These are phyloP conservation scores for Evansstolkia leycettana DNA, from an alignment of 495 filamentous ascomycete species.

Conservation along the genomic window DNA sequence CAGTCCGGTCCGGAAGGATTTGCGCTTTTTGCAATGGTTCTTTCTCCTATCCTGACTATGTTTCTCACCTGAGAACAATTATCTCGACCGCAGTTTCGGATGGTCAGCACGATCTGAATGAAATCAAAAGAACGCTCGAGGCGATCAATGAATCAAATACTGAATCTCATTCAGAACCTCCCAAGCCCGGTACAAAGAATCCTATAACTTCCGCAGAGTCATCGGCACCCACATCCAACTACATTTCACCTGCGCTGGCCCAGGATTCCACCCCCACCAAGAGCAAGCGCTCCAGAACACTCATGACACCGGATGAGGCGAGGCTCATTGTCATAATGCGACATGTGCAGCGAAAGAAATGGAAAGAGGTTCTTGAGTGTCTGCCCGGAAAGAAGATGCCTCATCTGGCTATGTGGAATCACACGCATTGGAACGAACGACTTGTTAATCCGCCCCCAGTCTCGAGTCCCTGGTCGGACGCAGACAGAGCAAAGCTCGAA, in stretches of 20 bases:
- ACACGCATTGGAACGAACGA: conserved; percentile 21
- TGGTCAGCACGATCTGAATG: conserved; percentile 6
- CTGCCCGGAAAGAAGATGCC: conserved; percentile 16
- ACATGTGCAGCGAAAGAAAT: conserved; percentile 15
- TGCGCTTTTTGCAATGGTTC: conserved; percentile 5
- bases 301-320: conserved; percentile 23
- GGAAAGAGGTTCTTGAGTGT: conserved; percentile 18
- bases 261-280: conserved; percentile 1
- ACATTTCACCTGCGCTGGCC: conserved; percentile 5
- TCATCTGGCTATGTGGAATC: conserved; percentile 16
- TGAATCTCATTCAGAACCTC: not conserved
- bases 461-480: conserved; percentile 21
- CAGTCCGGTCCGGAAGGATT: not conserved
- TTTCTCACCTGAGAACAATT: conserved; percentile 5
- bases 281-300: conserved; percentile 8
- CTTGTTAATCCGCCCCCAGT: conserved; percentile 18
- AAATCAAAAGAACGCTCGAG: conserved; percentile 1
- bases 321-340: conserved; percentile 21
- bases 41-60: conserved; percentile 5
- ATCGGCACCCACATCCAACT: not conserved
- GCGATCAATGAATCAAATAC: not conserved
- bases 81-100: conserved; percentile 3
- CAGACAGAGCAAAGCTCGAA: conserved; percentile 18
- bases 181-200: not conserved
- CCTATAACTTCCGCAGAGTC: not conserved